A percentile compares a stretch with the other conserved stretches of the same genome.
Evolutionary conservation across 768 basidiomycete genomes (phyloP).

Genomic region (Termitomyces sp.): DNA sequence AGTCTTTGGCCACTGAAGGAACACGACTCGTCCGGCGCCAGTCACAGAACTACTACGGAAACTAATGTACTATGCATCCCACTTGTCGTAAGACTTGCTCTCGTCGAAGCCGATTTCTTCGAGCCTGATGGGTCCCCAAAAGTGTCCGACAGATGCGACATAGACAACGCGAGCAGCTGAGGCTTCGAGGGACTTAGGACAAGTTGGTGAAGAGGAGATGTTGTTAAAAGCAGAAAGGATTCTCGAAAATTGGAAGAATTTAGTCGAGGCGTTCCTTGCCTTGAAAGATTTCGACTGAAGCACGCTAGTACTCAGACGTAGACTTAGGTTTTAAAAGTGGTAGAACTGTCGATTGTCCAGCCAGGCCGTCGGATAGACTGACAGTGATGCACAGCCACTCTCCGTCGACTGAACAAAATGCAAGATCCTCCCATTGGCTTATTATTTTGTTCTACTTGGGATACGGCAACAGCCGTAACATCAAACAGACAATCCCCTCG

Average conservation of each 20-base stretch:
- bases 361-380: too few relatives aligned
- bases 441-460: background rate
- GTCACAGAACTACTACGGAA: too few relatives aligned
- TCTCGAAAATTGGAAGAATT: too few relatives aligned
- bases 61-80: conserved; percentile 7
- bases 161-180: conserved; percentile 5
- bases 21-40: background rate
- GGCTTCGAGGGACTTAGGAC: conserved; percentile 1
- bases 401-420: conserved; percentile 15
- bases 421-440: background rate
- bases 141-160: conserved; percentile 6
- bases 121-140: conserved; percentile 7
- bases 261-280: too few relatives aligned
- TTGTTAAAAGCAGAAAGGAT: too few relatives aligned
- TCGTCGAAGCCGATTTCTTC: conserved; percentile 5
- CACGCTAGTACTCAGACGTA: too few relatives aligned
- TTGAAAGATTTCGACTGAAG: too few relatives aligned
- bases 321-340: too few relatives aligned
- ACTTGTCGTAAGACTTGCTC: conserved; percentile 7
- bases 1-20: conserved; percentile 10
- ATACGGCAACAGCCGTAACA: conserved; percentile 18
- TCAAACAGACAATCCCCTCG: conserved; percentile 26
- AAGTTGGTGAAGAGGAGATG: conserved; percentile 17
- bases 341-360: too few relatives aligned
- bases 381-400: conserved; percentile 25